Base-by-base conservation (phyloP, 192 early-diverging fungal genomes). In the Coemansia sp. region DNA sequence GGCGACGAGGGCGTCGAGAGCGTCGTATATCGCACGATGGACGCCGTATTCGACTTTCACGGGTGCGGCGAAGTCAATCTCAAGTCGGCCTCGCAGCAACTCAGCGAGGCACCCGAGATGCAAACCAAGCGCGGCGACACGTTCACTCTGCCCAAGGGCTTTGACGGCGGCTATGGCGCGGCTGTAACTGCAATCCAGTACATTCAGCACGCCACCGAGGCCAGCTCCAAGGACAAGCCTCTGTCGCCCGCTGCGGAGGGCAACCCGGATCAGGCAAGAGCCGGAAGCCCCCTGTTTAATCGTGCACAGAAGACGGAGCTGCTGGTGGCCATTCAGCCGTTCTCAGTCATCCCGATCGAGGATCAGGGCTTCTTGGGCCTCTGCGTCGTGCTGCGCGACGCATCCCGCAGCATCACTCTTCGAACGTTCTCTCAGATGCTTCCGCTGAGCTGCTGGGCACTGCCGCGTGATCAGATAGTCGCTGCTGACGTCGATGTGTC, bases 341-440 rank as follows among this genome's bases (percentile, higher is more conserved):
- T 83, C 31, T 70, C 72, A 33, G 67, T 61, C 23, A 83, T 77
- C 26, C 80, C 80, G 9, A 77, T 78, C 56, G 79, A 82, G 64
- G 80, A 83, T 38, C 71, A 77, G 59, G 67, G 61, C 16, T 83
- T 74, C 62, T 33, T 78, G 34, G 46, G 71, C 5, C 72, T 78
- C 23, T 77, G 76, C 56, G 72, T 69, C 14, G 70, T 82, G 53
- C 70, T 82, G 64, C 74, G 74, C 45, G 79, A 82, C 18, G 63
- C 63, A 28, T 23, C 56, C 37, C 79, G 79, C 48, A 59, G 67
- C 18, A 9, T 70, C 18, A 76, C 73, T n/a, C 70, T 77, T 50
- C 65, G 70, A 40, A 78, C 80, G 40, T 83, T 83, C 62, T 83
- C 80, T 31, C 80, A 83, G 70, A 83, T 83, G 80, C 80, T 83